Base-by-base conservation (phyloP, 371 early-diverging fungal genomes). In the Basidiobolus heterosporus region DNA sequence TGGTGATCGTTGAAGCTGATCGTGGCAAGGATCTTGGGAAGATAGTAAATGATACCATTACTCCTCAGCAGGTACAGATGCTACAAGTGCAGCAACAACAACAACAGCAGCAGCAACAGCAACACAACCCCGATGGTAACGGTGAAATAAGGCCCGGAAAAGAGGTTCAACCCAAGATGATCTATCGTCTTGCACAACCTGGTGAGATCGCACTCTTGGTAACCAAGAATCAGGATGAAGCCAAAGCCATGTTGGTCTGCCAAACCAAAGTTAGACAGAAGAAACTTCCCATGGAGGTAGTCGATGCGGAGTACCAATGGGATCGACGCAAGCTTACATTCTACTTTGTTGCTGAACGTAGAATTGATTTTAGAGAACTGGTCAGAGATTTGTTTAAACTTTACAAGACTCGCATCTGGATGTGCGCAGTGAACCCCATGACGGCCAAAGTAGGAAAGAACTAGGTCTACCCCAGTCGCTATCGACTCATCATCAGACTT, bases 341-440 rank as follows among this genome's bases (percentile, higher is more conserved):
- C 54, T 91, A 88, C 62, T 95, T 91, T 65, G 75, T 84, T 1
- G 88, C 91, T n/a, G 92, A 91, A 38, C 78, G 82, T 46, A 77
- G 98, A 39, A 88, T 99, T 44, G 98, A 99, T 65, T 99, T 99
- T 64, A 78, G 98, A 45, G 98, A 98, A 56, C 74, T 98, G 24
- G 98, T 98, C 47, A 80, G 93, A 36, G 98, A 98, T 44, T 70
- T 98, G 41, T 99, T 98, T 70, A 96, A 95, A 64, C 80, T 90
- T 36, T 98, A 95, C 71, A 98, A 98, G 69, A 96, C 95, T 5
- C 82, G 99, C 43, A 98, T 99, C 54, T 99, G 99, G 99, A 92
- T 97, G 93, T 74, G 70, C 53, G 78, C 72, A 20, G 67, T 64
- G 7, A 58, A 60, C 50, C 60, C 60, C 2, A 39, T 54, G 6